Base-by-base conservation (phyloP, 345 rosid species). In the Salix dunnii region DNA sequence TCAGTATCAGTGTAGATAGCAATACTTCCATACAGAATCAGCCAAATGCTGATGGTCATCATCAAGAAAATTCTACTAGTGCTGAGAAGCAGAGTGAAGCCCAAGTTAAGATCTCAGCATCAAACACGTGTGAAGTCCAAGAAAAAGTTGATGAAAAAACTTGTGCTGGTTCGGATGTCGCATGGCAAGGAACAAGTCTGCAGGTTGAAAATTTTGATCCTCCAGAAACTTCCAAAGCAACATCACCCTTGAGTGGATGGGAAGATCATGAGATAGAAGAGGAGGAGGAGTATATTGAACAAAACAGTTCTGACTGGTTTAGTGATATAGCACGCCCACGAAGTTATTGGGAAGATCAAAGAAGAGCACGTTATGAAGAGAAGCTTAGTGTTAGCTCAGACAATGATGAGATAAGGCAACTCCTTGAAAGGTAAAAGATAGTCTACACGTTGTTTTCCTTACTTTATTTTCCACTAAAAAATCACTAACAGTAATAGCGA, bases 311-410 rank as follows among this genome's bases (percentile, higher is more conserved):
- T 75, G 91, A 93, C 55, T 93, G 98, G 98, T 74, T 89, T 70
- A 80, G 86, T 4, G 93, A 88, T n/a, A 89, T 96, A 74, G 77
- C 94, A 17, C 87, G 97, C 62, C 99, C 99, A 7, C 86, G 90
- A 55, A 93, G 99, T 80, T 90, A 88, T 67, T 96, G 99, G 99
- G 99, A 96, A 83, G 85, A 82, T 67, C 82, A 77, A 7, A 85
- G 98, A 80, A 83, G 85, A 79, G 84, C 86, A 36, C 87, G 99
- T 90, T 96, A 96, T 76, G 79, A 83, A 36, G 90, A 96, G 77
- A 87, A 89, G 81, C 91, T 91, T 58, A 86, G 51, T 77, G 42
- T 78, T 73, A 81, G 76, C 74, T 79, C 94, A 7, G 88, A 80
- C 18, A 83, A 85, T 60, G 87, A 87, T 68, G 99, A 90, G 38